Base-by-base conservation (phyloP, 257 asterid species). In the Salvia rosmarinus region DNA sequence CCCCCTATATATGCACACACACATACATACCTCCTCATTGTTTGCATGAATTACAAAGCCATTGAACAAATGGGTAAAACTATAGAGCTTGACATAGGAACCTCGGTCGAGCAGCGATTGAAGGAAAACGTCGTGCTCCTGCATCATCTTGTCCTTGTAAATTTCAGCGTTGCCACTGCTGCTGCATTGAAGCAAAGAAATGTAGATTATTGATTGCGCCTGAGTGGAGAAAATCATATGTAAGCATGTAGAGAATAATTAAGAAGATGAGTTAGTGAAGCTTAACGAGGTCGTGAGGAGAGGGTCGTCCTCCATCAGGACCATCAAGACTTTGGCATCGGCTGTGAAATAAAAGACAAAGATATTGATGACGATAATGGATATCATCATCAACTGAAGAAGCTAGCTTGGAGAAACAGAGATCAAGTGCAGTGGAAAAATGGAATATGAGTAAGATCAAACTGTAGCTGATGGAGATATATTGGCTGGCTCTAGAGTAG, bases 41-140 rank as follows among this genome's bases (percentile, higher is more conserved):
- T 77, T 70, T 39, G 79, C 77, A 74, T 87, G 73, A 66, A 87
- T 72, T 47, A 91, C 87, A 67, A 84, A 89, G 68, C 94, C 96
- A 70, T 87, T 87, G 13, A 87, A 69, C 74, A 85, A 76, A 79
- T 87, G 88, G 59, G 91, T 82, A 72, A 82, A 89, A 86, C 96
- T 87, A 68, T 87, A 87, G 56, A 85, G 63, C 71, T 87, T 87
- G 65, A 77, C 55, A 68, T 87, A 84, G 30, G 81, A 80, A 52
- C 80, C 80, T 70, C 71, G 64, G 17, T 57, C 77, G 9, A 85
- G 78, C 10, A 77, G 73, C 6, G 90, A 85, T 76, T 78, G 75
- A 28, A 87, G 87, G 76, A 89, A 84, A 47, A 79, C 2, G 16
- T 82, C 80, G 60, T 78, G 83, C 35, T 70, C 58, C 20, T 49